Conservation (phyloP, 495 filamentous ascomycete genomes). For the Daldinia decipiens region DNA sequence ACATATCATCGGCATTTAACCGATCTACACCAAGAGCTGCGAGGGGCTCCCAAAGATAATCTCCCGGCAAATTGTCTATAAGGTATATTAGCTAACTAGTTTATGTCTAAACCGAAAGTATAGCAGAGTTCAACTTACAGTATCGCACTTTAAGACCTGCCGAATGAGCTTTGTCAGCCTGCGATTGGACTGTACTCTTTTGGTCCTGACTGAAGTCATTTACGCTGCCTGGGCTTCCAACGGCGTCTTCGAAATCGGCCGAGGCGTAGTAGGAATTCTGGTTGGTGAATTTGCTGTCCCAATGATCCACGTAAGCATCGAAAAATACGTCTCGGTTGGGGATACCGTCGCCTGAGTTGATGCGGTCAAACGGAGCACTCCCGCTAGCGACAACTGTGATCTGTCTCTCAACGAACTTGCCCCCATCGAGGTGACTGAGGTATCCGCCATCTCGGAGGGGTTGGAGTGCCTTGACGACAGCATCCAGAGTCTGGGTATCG, state of each 20-base stretch:
- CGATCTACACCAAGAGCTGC: slow-evolving; percentile 71
- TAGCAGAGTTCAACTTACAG: slow-evolving; percentile 66
- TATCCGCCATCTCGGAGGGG: slow-evolving; percentile 69
- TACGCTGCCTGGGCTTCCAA: slow-evolving; percentile 43
- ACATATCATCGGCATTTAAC: slow-evolving; percentile 78
- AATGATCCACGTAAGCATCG: slow-evolving; percentile 63
- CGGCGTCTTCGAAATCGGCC: slow-evolving; percentile 54
- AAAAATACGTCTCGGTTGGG: slow-evolving; percentile 69
- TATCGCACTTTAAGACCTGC: slow-evolving; percentile 76
- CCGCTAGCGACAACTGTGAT: slow-evolving; percentile 80
- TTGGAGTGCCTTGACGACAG: slow-evolving; percentile 64
- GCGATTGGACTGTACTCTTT: slow-evolving; percentile 63
- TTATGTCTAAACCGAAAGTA: slow-evolving; percentile 54
- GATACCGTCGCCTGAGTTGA: slow-evolving; percentile 52
- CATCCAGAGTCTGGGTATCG: slow-evolving; percentile 55
- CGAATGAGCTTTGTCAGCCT: slow-evolving; percentile 69
- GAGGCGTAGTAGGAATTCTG: slow-evolving; percentile 62
- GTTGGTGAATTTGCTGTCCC: slow-evolving; percentile 48
- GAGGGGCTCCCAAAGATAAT: slow-evolving; percentile 76
- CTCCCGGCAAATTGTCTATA: slow-evolving; percentile 61
- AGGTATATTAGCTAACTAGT: slow-evolving; percentile 16
- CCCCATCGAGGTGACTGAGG: slow-evolving; percentile 63
- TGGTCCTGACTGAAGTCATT: slow-evolving; percentile 59
- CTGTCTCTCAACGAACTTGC: slow-evolving; percentile 60
- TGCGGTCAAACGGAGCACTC: slow-evolving; percentile 69